These are phyloP conservation scores for Pseudogymnoascus sp. DNA, from an alignment of 2,329 filamentous ascomycete species.

Conservation along the genomic window DNA sequence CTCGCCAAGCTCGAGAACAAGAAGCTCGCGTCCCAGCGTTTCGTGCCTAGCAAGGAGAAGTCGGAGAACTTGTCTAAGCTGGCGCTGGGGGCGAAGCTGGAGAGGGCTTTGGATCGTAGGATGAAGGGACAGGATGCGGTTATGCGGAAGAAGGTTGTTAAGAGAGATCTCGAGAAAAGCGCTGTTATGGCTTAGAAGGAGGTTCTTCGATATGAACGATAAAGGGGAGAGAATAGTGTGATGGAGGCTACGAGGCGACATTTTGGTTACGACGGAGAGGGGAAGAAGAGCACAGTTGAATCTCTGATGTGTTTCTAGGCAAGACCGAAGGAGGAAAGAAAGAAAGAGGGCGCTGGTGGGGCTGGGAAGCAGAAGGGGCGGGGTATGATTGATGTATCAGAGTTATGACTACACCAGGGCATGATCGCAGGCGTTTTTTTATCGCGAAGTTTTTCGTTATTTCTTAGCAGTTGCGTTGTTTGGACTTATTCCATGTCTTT, in stretches of 20 bases:
- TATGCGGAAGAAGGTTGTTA: slow-evolving; percentile 31
- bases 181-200: slow-evolving; percentile 11
- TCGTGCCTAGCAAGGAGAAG: slow-evolving; percentile 56
- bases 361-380: not conserved
- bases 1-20: slow-evolving; percentile 63
- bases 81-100: slow-evolving; percentile 64
- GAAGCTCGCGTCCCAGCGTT: slow-evolving; percentile 57
- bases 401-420: slow-evolving; percentile 7
- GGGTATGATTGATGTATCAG: not conserved
- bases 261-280: not conserved
- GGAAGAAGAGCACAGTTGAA: not conserved
- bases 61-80: slow-evolving; percentile 60
- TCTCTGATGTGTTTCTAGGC: not conserved
- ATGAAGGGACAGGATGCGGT: slow-evolving; percentile 65
- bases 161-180: slow-evolving; percentile 16
- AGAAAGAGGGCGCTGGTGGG: not conserved
- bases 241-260: not conserved
- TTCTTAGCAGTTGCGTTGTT: slow-evolving; percentile 5
- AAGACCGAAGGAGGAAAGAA: not conserved
- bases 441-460: slow-evolving; percentile 5
- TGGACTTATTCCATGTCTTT: not conserved
- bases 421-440: slow-evolving; percentile 1
- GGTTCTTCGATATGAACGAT: not conserved
- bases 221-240: not conserved
- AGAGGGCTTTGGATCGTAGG: slow-evolving; percentile 57